Conservation (phyloP, 768 basidiomycete species). For the Grammothele lineata region DNA sequence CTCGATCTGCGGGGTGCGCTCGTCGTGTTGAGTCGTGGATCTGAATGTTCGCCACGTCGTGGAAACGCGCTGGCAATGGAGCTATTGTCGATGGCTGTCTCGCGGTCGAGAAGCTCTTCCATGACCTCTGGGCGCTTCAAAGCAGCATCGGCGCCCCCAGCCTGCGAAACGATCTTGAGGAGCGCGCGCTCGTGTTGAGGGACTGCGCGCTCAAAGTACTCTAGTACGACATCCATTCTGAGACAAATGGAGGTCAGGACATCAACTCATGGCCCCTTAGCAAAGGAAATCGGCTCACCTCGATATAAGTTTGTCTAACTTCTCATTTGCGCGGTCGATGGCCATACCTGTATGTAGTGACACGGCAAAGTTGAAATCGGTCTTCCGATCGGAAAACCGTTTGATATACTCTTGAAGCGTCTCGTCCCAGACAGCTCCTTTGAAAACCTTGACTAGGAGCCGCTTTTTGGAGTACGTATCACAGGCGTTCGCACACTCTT, state of each 20-base stretch:
- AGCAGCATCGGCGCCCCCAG: too few species aligned
- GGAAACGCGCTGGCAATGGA: too few species aligned
- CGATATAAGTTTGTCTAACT: slow-evolving; percentile 11
- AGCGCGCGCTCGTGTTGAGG: too few species aligned
- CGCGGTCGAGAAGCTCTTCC: too few species aligned
- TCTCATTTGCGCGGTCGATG: slow-evolving; percentile 18
- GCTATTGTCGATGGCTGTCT: too few species aligned
- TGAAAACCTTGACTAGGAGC: slow-evolving; percentile 25
- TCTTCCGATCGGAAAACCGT: slow-evolving; percentile 21
- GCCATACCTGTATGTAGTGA: slow-evolving; percentile 24
- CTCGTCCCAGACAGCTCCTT: slow-evolving; percentile 25
- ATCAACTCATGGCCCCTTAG: background rate
- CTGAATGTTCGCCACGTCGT: too few species aligned
- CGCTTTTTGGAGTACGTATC: slow-evolving; percentile 30
- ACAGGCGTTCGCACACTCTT: slow-evolving; percentile 29
- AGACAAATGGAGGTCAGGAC: background rate
- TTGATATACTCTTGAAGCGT: slow-evolving; percentile 10
- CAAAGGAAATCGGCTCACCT: background rate
- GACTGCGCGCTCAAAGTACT: too few species aligned
- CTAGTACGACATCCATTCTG: background rate
- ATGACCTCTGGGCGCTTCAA: too few species aligned
- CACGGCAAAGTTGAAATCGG: slow-evolving; percentile 27
- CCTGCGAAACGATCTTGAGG: too few species aligned
- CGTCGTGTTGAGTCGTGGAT: too few species aligned
- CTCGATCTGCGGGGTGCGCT: too few species aligned